Conservation (phyloP, 1,139 yeast species). For the Ashbya aceris region DNA sequence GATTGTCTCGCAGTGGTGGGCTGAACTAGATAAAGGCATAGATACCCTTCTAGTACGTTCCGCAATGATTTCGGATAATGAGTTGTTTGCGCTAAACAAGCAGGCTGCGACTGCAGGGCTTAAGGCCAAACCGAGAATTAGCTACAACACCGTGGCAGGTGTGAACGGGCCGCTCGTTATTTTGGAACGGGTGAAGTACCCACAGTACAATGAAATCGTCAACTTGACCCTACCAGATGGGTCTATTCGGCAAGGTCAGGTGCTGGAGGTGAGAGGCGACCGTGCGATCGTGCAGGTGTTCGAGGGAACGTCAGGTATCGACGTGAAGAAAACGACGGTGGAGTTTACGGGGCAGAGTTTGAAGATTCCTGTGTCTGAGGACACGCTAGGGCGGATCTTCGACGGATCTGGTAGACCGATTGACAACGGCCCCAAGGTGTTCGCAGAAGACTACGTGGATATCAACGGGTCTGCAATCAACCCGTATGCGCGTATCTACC, state of each 20-base stretch:
- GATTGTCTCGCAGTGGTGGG: no score
- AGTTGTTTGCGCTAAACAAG: slow-evolving; percentile 63
- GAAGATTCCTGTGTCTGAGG: slow-evolving; percentile 93
- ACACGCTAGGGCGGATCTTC: slow-evolving; percentile 92
- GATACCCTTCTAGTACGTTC: not conserved
- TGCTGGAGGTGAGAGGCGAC: slow-evolving; percentile 91
- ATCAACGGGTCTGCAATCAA: slow-evolving; percentile 98
- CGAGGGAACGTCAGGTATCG: slow-evolving; percentile 96
- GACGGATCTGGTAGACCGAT: slow-evolving; percentile 99
- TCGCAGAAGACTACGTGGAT: slow-evolving; percentile 96
- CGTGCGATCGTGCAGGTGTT: slow-evolving; percentile 97
- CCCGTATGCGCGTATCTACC: slow-evolving; percentile 96
- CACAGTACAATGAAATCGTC: slow-evolving; percentile 93
- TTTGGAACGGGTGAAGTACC: slow-evolving; percentile 91
- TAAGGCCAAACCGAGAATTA: slow-evolving; percentile 79
- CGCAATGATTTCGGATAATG: slow-evolving; percentile 28
- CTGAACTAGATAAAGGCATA: no score
- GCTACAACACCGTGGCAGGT: slow-evolving; percentile 94
- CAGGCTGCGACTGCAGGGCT: slow-evolving; percentile 88
- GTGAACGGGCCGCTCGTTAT: slow-evolving; percentile 97
- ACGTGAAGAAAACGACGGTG: slow-evolving; percentile 92
- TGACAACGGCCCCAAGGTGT: slow-evolving; percentile 95
- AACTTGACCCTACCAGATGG: slow-evolving; percentile 96
- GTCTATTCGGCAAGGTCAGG: slow-evolving; percentile 89
- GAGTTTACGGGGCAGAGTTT: slow-evolving; percentile 94